Conservation (phyloP, 495 filamentous ascomycete genomes). For the Penicillium subrubescens region DNA sequence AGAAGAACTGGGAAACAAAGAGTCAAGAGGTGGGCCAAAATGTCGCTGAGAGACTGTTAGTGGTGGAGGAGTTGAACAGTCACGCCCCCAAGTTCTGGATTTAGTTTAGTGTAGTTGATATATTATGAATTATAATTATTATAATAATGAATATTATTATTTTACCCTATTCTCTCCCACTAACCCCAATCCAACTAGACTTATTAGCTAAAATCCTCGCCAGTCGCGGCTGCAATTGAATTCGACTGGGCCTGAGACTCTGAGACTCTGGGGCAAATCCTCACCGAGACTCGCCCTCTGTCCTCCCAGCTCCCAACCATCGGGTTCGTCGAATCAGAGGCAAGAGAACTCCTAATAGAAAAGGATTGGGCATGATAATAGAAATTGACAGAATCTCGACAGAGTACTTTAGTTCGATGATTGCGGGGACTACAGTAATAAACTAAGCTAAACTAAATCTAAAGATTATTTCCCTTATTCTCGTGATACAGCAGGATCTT, state of each 20-base stretch:
- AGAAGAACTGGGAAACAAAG: neutral
- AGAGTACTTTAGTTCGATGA: neutral
- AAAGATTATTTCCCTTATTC: neutral
- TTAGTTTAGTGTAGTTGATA: neutral
- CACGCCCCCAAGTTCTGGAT: conserved; percentile 3
- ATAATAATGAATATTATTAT: neutral
- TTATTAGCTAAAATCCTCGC: conserved; percentile 3
- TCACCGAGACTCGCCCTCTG: conserved; percentile 14
- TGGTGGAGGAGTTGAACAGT: neutral
- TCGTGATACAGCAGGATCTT: conserved; percentile 3
- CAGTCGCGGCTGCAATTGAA: conserved; percentile 11
- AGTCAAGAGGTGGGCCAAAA: neutral
- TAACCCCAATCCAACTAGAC: neutral
- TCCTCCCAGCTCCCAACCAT: too few species aligned
- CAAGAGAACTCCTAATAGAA: neutral
- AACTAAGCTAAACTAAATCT: neutral
- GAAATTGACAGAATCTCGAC: too few species aligned
- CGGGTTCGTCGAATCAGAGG: neutral
- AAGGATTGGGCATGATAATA: conserved; percentile 2
- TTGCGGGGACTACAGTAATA: neutral
- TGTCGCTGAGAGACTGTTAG: neutral
- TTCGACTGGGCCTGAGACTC: neutral
- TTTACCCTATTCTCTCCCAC: neutral
- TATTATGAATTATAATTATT: neutral
- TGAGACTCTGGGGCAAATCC: neutral